A percentile compares a stretch with the other conserved stretches of the same genome.
Evolutionary conservation across 148 eudicot species (phyloP).

Genomic region (Cornus kousa): DNA sequence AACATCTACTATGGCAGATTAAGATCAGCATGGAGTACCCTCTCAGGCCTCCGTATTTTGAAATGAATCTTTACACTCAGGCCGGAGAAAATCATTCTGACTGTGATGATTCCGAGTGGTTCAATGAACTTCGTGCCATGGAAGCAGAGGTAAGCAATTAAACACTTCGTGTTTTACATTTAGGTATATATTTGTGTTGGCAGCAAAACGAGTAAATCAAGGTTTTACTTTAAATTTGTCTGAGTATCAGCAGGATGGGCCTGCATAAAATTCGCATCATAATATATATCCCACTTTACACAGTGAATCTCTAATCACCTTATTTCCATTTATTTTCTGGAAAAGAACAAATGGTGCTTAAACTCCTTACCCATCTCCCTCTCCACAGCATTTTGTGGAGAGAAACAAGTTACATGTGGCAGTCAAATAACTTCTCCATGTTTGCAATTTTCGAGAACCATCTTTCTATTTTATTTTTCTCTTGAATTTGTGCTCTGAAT

Average conservation of each 20-base stretch:
- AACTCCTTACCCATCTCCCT: neutral
- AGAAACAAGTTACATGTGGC: neutral
- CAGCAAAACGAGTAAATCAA: no score
- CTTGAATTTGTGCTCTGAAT: slow-evolving; percentile 3
- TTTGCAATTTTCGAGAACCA: neutral
- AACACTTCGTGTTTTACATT: neutral
- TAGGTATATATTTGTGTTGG: neutral
- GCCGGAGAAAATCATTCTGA: slow-evolving; percentile 40
- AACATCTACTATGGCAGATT: slow-evolving; percentile 46
- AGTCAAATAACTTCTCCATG: neutral
- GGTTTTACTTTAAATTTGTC: no score
- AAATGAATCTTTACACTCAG: slow-evolving; percentile 33
- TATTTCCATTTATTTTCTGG: no score
- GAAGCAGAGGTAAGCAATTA: slow-evolving; percentile 81
- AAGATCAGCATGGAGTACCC: slow-evolving; percentile 88
- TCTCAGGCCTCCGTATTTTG: slow-evolving; percentile 79
- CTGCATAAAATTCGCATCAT: no score
- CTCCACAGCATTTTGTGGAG: neutral
- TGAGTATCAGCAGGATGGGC: no score
- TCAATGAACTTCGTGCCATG: slow-evolving; percentile 89
- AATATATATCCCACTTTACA: no score
- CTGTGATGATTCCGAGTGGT: slow-evolving; percentile 46
- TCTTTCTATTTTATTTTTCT: neutral
- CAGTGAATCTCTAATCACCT: no score
- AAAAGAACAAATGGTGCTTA: no score